phyloP scores from a whole-genome alignment of 2,329 filamentous ascomycete genomes.

The Cadophora sp. region DNA sequence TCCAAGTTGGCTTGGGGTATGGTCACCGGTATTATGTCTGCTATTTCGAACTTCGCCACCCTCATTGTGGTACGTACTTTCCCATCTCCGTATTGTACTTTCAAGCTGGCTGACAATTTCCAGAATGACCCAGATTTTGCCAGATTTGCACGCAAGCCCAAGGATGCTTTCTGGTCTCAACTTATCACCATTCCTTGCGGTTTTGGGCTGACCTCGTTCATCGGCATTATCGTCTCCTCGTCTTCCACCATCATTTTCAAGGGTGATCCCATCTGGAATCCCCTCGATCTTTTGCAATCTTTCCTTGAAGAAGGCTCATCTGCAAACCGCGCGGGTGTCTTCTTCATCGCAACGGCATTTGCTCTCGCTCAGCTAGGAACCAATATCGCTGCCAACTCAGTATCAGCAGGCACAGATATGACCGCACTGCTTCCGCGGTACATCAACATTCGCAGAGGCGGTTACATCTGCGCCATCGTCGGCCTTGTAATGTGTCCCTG shows the following conservation, averaged over 20 bases:
- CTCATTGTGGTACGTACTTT: constrained; percentile 66
- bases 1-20: constrained; percentile 80
- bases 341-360: constrained; percentile 74
- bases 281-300: constrained; percentile 67
- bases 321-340: constrained; percentile 75
- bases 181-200: constrained; percentile 74
- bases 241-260: constrained; percentile 72
- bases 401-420: constrained; percentile 80
- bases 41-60: constrained; percentile 90
- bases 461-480: constrained; percentile 81
- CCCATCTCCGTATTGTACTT: neutral
- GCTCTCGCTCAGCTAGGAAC: constrained; percentile 83
- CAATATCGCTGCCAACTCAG: constrained; percentile 86
- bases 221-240: constrained; percentile 80
- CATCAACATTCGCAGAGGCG: constrained; percentile 84
- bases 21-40: constrained; percentile 84
- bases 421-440: constrained; percentile 80
- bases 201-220: constrained; percentile 83
- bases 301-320: constrained; percentile 75
- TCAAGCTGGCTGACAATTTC: constrained; percentile 45
- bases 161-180: constrained; percentile 82
- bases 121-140: constrained; percentile 79
- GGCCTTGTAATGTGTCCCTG: constrained; percentile 88
- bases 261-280: constrained; percentile 73
- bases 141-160: constrained; percentile 79